A percentile compares a stretch with the other conserved stretches of the same genome.
These are phyloP conservation scores for Amoeboradix gromovi DNA, from an alignment of 371 early-diverging fungal species.

Conservation along the genomic window DNA sequence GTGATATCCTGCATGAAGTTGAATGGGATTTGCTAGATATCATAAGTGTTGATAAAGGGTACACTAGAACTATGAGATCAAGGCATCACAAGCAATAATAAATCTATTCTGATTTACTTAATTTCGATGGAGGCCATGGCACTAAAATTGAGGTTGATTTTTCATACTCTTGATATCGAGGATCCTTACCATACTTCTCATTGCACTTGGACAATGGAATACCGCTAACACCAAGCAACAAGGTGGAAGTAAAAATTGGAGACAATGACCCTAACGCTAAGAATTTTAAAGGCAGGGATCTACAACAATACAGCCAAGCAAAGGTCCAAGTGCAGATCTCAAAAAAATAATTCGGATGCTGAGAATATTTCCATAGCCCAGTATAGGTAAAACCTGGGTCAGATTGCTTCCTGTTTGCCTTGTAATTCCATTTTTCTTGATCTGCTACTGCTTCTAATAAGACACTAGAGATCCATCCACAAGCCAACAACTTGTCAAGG, in stretches of 20 bases:
- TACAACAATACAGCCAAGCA: background rate
- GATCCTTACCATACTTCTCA: background rate
- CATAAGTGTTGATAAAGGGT: constrained; percentile 1
- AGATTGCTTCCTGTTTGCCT: background rate
- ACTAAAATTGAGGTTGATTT: background rate
- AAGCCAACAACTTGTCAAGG: background rate
- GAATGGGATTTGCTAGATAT: constrained; percentile 58
- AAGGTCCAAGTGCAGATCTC: constrained; percentile 2
- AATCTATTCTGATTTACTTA: background rate
- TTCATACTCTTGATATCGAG: background rate
- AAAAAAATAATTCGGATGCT: constrained; percentile 21
- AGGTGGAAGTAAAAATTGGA: background rate
- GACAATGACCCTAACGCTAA: background rate
- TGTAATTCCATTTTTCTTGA: constrained; percentile 1
- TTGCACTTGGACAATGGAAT: background rate
- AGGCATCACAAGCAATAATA: background rate
- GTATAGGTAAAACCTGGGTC: constrained; percentile 4
- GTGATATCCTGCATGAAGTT: constrained; percentile 50
- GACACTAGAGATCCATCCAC: background rate
- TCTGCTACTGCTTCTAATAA: constrained; percentile 1
- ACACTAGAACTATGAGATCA: background rate
- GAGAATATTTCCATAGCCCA: constrained; percentile 14
- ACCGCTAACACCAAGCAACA: background rate
- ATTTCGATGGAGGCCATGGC: background rate
- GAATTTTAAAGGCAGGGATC: background rate